Evolutionary conservation across 768 basidiomycete genomes (phyloP).

Genomic region (Amanita jacksonii): DNA sequence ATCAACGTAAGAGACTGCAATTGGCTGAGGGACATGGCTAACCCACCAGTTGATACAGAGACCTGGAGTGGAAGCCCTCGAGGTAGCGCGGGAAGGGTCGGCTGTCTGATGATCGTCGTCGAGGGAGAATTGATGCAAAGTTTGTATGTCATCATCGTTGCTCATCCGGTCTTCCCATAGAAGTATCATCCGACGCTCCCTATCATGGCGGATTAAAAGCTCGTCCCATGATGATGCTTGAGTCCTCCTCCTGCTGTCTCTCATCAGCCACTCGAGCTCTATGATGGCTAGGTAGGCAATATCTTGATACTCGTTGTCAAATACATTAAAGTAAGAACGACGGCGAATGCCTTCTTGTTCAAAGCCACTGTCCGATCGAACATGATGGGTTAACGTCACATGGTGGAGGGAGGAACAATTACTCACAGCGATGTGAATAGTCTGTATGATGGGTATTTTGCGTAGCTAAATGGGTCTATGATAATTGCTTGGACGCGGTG

Average conservation of each 20-base stretch:
- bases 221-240: slow-evolving; percentile 48
- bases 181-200: slow-evolving; percentile 47
- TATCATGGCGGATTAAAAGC: slow-evolving; percentile 46
- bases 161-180: slow-evolving; percentile 32
- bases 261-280: slow-evolving; percentile 47
- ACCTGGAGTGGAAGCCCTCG: slow-evolving; percentile 3
- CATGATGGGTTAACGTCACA: not conserved
- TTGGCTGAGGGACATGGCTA: not conserved
- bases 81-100: not conserved
- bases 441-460: slow-evolving; percentile 3
- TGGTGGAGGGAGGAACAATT: not conserved
- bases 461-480: slow-evolving; percentile 21
- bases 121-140: not conserved
- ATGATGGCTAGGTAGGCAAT: slow-evolving; percentile 51
- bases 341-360: slow-evolving; percentile 55
- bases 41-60: not conserved
- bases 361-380: slow-evolving; percentile 34
- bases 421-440: slow-evolving; percentile 18
- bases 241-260: slow-evolving; percentile 9
- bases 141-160: not conserved
- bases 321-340: slow-evolving; percentile 38
- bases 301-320: slow-evolving; percentile 44
- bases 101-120: not conserved
- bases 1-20: too few species aligned
- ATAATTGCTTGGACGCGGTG: slow-evolving; percentile 49